A percentile compares a stretch with the other conserved stretches of the same genome.
phyloP scores from a whole-genome alignment of 352 stramenopile genomes.

The Plasmopara viticola region DNA sequence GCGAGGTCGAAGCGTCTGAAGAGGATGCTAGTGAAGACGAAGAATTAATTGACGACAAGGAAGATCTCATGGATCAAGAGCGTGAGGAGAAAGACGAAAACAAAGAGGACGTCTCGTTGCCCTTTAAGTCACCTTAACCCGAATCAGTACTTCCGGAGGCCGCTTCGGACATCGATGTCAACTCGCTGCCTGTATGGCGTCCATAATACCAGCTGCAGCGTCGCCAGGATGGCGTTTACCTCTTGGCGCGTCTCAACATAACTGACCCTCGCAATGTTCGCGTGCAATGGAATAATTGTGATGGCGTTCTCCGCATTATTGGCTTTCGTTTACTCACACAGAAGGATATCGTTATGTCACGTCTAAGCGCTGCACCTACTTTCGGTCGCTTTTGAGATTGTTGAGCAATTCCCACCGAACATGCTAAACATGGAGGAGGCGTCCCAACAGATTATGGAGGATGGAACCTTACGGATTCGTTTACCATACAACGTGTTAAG shows the following conservation, averaged over 20 bases:
- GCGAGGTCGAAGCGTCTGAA: conserved; percentile 8
- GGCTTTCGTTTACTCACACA: conserved; percentile 48
- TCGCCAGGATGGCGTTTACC: conserved; percentile 36
- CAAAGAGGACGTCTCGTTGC: conserved; percentile 11
- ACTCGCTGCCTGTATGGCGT: conserved; percentile 40
- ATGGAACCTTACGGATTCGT: conserved; percentile 49
- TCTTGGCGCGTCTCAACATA: conserved; percentile 27
- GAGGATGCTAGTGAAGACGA: conserved; percentile 13
- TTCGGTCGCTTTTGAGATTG: conserved; percentile 68
- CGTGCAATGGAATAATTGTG: conserved; percentile 37
- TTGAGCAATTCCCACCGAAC: conserved; percentile 38
- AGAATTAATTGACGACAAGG: conserved; percentile 3
- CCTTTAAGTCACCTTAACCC: conserved; percentile 9
- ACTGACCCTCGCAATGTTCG: conserved; percentile 31
- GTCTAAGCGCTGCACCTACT: conserved; percentile 42
- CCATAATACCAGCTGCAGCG: conserved; percentile 60
- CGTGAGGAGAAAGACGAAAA: conserved; percentile 14
- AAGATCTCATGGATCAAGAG: conserved; percentile 15
- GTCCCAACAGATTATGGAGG: conserved; percentile 37
- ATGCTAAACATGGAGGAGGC: conserved; percentile 44
- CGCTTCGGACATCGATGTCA: conserved; percentile 14
- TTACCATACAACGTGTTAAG: conserved; percentile 41
- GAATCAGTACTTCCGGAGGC: neutral
- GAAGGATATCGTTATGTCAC: conserved; percentile 50
- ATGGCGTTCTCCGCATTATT: conserved; percentile 34